phyloP scores from a whole-genome alignment of 495 filamentous ascomycete species.

The Penicillium silybi region DNA sequence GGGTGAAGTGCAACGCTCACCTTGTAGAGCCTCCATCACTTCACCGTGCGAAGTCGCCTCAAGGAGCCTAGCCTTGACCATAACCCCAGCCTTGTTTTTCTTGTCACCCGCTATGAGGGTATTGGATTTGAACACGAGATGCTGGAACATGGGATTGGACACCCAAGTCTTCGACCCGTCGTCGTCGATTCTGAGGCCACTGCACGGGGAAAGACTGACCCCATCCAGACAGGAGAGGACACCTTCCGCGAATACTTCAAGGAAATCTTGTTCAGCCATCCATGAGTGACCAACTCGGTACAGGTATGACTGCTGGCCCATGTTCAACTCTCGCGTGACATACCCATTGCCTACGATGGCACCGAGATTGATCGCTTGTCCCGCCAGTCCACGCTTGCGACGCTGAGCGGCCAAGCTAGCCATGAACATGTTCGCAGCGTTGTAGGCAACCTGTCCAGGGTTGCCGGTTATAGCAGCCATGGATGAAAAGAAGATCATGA shows the following conservation, averaged over 20 bases:
- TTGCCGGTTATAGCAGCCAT: conserved; percentile 33
- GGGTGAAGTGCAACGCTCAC: not conserved
- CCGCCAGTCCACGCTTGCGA: conserved; percentile 29
- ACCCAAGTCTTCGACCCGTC: conserved; percentile 30
- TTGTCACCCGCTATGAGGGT: conserved; percentile 10
- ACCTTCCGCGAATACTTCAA: conserved; percentile 58
- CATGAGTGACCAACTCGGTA: conserved; percentile 28
- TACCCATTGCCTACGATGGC: conserved; percentile 56
- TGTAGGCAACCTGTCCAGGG: conserved; percentile 49
- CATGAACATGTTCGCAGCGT: conserved; percentile 55
- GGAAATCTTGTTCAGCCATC: conserved; percentile 57
- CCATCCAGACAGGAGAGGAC: conserved; percentile 27
- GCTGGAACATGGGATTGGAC: conserved; percentile 27
- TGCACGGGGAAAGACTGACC: conserved; percentile 9
- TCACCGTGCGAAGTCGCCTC: conserved; percentile 14
- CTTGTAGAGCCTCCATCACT: conserved; percentile 10
- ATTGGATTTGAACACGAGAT: conserved; percentile 15
- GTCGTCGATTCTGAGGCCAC: conserved; percentile 21
- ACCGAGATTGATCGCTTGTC: conserved; percentile 53
- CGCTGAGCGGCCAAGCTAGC: conserved; percentile 37
- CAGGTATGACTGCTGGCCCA: conserved; percentile 22
- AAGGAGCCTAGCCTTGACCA: conserved; percentile 21
- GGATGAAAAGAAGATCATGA: conserved; percentile 36
- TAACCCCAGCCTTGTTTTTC: conserved; percentile 14
- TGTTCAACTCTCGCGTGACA: conserved; percentile 27